Base-by-base conservation (phyloP, 1,284 basidiomycete species). In the Cryptococcus deneoformans region DNA sequence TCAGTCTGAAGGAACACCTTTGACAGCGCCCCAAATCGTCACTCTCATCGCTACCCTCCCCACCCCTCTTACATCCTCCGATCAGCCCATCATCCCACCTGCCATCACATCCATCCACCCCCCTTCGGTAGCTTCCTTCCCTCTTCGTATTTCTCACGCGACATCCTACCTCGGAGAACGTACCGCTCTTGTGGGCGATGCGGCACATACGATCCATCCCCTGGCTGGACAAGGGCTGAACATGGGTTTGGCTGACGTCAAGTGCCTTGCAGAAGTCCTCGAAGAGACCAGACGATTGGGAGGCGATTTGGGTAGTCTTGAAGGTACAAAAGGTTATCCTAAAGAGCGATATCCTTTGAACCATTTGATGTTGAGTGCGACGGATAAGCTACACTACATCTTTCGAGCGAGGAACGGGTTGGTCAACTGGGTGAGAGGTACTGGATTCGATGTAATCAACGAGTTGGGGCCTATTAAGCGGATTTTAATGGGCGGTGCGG, bases 161-260 rank as follows among this genome's bases (percentile, higher is more conserved):
- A 91, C 94, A 54, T 79, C 83, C 0, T 99, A 99, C 75, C 89
- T 93, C 20, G 76, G 79, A 8, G 83, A 85, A 1, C 84, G 95
- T 2, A 94, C 90, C 0, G 93, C 87, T 1, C 84, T 99, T 2
- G 85, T 99, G 1, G 96, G 96, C 5, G 96, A 99, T 76, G 94
- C 96, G 1, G 95, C 94, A 12, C 96, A 99, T 71, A 91, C 91
- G 0, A 83, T 92, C 5, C 96, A 99, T 71, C 96, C 96, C 0
- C 84, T 99, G n/a, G 95, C 94, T 0, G 96, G 96, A 1, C 96
- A 99, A 72, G 96, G 95, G 0, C 80, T 99, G 45, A 99, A 99
- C 74, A 81, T 95, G 67, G 96, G 95, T 16, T 79, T 99, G 14
- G 89, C 83, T 1, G 95, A 99, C 71, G 91, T 87, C 0, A 82